A percentile compares a stretch with the other conserved stretches of the same genome.
Conservation (phyloP, 139 green algal genomes). For the Chlamydomonas incerta region DNA sequence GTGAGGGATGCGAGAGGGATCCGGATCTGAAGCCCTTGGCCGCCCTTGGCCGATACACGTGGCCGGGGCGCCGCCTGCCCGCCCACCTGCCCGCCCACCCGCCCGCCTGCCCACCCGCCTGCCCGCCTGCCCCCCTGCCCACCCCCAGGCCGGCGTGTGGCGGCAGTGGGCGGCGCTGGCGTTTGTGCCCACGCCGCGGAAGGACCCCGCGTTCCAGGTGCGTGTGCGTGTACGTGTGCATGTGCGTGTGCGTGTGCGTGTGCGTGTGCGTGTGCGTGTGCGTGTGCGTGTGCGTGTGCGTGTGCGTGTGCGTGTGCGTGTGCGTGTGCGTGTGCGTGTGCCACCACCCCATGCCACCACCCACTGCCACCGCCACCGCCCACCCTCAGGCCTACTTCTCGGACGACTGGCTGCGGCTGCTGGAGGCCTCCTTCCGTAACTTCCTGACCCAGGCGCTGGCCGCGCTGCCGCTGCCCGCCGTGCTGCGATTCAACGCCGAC, state of each 20-base stretch:
- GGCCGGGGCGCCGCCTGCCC: no score
- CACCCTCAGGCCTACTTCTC: slow-evolving; percentile 64
- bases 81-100: no score
- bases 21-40: no score
- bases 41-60: no score
- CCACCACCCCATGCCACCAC: background rate
- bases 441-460: slow-evolving; percentile 58
- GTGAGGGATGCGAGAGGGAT: no score
- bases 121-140: background rate
- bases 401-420: slow-evolving; percentile 56
- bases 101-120: background rate
- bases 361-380: background rate
- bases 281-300: no score
- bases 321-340: no score
- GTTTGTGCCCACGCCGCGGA: slow-evolving; percentile 51
- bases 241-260: background rate
- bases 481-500: slow-evolving; percentile 72
- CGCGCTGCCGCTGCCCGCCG: slow-evolving; percentile 62
- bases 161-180: slow-evolving; percentile 65
- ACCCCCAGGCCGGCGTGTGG: slow-evolving; percentile 43
- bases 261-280: no score
- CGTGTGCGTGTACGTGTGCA: background rate
- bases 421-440: slow-evolving; percentile 67
- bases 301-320: no score
- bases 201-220: slow-evolving; percentile 67